phyloP scores from a whole-genome alignment of 202 grass and related monocot genomes.

The Dendrocalamus latiflorus region DNA sequence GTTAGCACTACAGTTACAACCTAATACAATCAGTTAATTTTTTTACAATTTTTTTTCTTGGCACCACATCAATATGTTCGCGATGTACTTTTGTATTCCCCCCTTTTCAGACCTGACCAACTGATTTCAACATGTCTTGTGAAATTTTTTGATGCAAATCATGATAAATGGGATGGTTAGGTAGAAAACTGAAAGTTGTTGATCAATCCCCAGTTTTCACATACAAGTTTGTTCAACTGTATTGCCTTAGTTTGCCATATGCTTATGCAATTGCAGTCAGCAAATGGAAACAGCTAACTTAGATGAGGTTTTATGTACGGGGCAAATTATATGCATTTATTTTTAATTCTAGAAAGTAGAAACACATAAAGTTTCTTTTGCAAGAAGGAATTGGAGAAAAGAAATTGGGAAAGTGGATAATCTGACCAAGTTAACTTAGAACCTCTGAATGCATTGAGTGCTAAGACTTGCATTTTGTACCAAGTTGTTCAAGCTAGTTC shows the following conservation, averaged over 20 bases:
- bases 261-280: not conserved
- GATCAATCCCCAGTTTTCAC: not conserved
- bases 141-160: not conserved
- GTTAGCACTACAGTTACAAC: conserved; percentile 44
- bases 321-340: not conserved
- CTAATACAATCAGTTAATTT: not conserved
- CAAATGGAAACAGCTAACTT: not conserved
- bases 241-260: not conserved
- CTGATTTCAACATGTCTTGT: not conserved
- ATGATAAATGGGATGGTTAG: not conserved
- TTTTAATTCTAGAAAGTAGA: not conserved
- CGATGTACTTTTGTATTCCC: not conserved
- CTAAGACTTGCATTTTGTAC: not conserved
- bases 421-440: not conserved
- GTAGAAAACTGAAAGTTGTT: not conserved
- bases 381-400: not conserved
- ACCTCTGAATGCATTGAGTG: not conserved
- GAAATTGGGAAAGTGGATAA: not conserved
- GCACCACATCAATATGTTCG: not conserved
- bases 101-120: not conserved
- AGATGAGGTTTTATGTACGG: not conserved
- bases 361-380: not conserved
- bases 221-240: not conserved
- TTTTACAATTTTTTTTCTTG: not conserved
- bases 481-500: not conserved